These are phyloP conservation scores for Jackrogersella multiformis DNA, from an alignment of 495 filamentous ascomycete species.

Conservation along the genomic window DNA sequence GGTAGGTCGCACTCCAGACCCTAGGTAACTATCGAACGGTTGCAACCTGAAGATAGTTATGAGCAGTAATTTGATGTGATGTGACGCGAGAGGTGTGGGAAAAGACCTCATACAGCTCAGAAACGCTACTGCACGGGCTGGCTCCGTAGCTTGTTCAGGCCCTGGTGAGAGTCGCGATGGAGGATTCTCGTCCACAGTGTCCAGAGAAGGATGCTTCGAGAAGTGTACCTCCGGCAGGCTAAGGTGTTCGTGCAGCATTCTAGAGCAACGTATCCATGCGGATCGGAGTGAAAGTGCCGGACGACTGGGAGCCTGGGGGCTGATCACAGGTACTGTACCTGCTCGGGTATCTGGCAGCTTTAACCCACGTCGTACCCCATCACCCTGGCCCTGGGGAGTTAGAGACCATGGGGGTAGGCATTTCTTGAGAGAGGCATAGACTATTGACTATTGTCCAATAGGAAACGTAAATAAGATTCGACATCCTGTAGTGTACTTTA, in stretches of 20 bases:
- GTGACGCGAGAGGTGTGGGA: constrained; percentile 5
- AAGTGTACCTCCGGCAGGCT: neutral
- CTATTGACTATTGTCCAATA: constrained; percentile 1
- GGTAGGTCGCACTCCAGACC: neutral
- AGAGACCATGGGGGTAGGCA: neutral
- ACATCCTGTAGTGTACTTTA: constrained; percentile 13
- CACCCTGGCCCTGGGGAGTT: neutral
- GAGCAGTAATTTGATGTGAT: constrained; percentile 8
- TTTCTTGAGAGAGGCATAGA: neutral
- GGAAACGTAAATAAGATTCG: neutral
- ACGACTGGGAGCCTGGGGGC: neutral
- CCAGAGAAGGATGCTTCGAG: neutral
- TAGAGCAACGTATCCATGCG: constrained; percentile 3
- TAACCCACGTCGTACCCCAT: neutral
- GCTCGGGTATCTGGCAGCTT: constrained; percentile 2
- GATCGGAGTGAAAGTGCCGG: constrained; percentile 21
- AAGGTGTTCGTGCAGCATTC: constrained; percentile 14
- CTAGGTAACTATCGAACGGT: constrained; percentile 24
- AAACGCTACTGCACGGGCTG: constrained; percentile 32
- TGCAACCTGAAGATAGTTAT: constrained; percentile 19
- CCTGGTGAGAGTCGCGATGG: constrained; percentile 13
- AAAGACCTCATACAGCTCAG: neutral
- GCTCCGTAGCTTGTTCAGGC: constrained; percentile 19
- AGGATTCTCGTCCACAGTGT: constrained; percentile 30
- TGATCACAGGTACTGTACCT: constrained; percentile 5